Evolutionary conservation across 192 early-diverging fungal genomes (phyloP).

Genomic region (Endogone sp.): DNA sequence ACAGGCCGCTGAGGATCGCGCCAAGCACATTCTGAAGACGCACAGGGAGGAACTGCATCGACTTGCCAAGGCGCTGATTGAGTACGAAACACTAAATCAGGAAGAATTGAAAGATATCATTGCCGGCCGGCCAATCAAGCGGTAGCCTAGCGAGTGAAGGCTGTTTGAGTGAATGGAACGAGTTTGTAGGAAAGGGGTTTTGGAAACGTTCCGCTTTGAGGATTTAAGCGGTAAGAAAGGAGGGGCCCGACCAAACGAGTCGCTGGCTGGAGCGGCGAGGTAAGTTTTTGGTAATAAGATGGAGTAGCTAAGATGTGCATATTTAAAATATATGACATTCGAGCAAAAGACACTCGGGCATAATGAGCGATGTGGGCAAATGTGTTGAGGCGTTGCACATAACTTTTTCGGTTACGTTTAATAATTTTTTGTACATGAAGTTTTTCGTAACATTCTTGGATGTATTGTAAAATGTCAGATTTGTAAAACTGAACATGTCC

Average conservation of each 20-base stretch:
- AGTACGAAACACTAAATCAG: conserved; percentile 88
- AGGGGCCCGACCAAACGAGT: not conserved
- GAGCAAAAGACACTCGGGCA: not conserved
- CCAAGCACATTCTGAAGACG: conserved; percentile 62
- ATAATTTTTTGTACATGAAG: not conserved
- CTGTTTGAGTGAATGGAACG: not conserved
- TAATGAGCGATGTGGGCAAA: too few relatives aligned
- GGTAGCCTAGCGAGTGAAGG: conserved; percentile 11
- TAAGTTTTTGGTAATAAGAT: not conserved
- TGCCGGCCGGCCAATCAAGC: conserved; percentile 59
- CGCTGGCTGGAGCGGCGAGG: not conserved
- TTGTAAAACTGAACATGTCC: too few relatives aligned
- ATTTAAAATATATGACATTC: not conserved
- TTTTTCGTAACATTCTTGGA: not conserved
- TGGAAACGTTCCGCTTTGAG: not conserved
- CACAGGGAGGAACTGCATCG: conserved; percentile 88
- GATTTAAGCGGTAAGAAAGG: not conserved
- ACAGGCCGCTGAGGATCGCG: conserved; percentile 64
- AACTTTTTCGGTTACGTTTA: not conserved
- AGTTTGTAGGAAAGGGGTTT: not conserved
- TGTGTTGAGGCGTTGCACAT: too few relatives aligned
- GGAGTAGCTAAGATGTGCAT: not conserved
- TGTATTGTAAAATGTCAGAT: too few relatives aligned
- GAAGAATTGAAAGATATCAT: conserved; percentile 83
- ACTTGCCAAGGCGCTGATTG: conserved; percentile 88